A percentile compares a stretch with the other conserved stretches of the same genome.
These are phyloP conservation scores for Bruguiera gymnorhiza DNA, from an alignment of 345 rosid genomes.

Conservation along the genomic window DNA sequence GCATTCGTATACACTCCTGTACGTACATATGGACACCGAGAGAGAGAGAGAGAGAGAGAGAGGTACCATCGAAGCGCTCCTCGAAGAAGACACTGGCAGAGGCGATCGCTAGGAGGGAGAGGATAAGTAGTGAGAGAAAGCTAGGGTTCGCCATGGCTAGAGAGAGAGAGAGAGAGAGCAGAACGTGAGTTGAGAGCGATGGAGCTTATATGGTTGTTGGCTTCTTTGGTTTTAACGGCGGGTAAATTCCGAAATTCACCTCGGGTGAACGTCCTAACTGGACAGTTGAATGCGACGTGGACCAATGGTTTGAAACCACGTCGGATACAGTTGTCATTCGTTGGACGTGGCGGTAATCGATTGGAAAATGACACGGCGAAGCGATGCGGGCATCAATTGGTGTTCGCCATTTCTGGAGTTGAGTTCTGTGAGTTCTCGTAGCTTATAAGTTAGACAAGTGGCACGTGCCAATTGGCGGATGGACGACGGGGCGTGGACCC, in stretches of 20 bases:
- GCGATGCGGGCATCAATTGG: background rate
- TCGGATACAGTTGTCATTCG: conserved; percentile 12
- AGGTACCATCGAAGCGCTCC: conserved; percentile 81
- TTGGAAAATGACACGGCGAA: conserved; percentile 12
- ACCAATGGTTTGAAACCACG: background rate
- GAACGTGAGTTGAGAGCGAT: background rate
- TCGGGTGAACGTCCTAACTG: conserved; percentile 5
- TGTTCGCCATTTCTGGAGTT: no score
- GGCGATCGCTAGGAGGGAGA: conserved; percentile 39
- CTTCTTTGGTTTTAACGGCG: background rate
- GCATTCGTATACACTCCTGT: no score
- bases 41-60: background rate
- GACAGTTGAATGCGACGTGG: background rate
- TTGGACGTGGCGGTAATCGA: conserved; percentile 10
- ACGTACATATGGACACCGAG: background rate
- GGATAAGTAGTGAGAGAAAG: conserved; percentile 26
- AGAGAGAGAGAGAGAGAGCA: conserved; percentile 1
- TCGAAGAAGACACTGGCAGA: conserved; percentile 79
- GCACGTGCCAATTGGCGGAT: background rate
- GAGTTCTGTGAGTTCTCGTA: background rate
- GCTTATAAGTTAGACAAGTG: background rate
- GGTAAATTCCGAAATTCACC: conserved; percentile 3
- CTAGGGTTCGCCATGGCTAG: conserved; percentile 29
- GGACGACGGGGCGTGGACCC: background rate
- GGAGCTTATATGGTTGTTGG: background rate